These are phyloP conservation scores for Lactuca saligna DNA, from an alignment of 129 eudicot species.

Conservation along the genomic window DNA sequence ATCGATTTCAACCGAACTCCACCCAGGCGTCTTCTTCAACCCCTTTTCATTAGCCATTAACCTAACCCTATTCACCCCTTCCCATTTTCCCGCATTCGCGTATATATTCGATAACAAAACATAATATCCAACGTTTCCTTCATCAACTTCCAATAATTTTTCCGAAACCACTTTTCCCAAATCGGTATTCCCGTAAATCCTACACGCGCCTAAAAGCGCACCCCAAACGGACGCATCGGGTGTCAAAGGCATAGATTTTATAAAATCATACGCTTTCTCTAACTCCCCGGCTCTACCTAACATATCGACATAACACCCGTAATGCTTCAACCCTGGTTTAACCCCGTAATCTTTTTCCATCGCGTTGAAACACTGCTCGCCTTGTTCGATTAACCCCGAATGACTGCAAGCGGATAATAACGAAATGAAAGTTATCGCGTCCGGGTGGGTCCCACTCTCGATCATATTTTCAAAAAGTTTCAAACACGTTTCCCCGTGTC, in stretches of 20 bases:
- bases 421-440: conserved; percentile 67
- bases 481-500: conserved; percentile 59
- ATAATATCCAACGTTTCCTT: conserved; percentile 69
- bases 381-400: conserved; percentile 72
- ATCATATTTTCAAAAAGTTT: conserved; percentile 60
- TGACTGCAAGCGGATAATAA: conserved; percentile 84
- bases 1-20: conserved; percentile 75
- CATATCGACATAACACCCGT: conserved; percentile 88
- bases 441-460: conserved; percentile 62
- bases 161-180: conserved; percentile 67
- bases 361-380: conserved; percentile 52
- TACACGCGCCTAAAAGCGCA: conserved; percentile 87
- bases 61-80: conserved; percentile 73
- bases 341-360: conserved; percentile 66
- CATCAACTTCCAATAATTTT: conserved; percentile 58
- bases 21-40: conserved; percentile 85
- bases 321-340: conserved; percentile 70
- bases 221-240: conserved; percentile 91
- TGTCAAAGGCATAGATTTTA: conserved; percentile 58
- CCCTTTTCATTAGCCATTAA: conserved; percentile 67
- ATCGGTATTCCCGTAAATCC: conserved; percentile 72
- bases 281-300: conserved; percentile 77
- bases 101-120: conserved; percentile 78
- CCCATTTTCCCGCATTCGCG: conserved; percentile 83
- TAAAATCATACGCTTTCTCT: conserved; percentile 61